phyloP scores from a whole-genome alignment of 331 rosid genomes.

The Acacia pycnantha region DNA sequence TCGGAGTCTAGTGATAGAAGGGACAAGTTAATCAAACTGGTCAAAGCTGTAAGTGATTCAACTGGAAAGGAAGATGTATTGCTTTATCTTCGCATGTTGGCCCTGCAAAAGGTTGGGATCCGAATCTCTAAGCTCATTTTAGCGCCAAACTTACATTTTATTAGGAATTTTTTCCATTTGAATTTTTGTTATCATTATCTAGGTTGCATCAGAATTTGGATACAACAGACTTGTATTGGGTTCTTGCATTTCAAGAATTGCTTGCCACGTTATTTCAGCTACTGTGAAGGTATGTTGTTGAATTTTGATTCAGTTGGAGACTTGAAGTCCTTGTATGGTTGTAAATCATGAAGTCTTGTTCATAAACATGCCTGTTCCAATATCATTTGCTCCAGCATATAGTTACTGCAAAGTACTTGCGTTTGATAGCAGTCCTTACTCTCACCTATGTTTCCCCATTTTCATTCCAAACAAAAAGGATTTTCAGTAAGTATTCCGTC shows the following conservation, averaged over 20 bases:
- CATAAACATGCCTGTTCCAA: neutral
- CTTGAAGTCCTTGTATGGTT: neutral
- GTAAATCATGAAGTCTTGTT: neutral
- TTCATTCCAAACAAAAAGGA: neutral
- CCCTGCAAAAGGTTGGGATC: neutral
- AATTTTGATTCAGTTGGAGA: neutral
- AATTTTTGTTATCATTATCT: conserved; percentile 13
- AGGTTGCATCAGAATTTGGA: conserved; percentile 85
- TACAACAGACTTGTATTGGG: conserved; percentile 83
- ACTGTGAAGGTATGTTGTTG: conserved; percentile 72
- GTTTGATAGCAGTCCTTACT: neutral
- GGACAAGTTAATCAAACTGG: neutral
- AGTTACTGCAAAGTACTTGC: neutral
- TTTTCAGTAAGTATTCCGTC: neutral
- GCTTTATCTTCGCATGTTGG: neutral
- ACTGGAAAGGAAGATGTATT: neutral
- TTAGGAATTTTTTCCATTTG: neutral
- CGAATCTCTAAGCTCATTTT: neutral
- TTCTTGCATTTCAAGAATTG: conserved; percentile 84
- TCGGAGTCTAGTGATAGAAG: neutral
- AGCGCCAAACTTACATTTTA: neutral
- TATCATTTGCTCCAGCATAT: neutral
- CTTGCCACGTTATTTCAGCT: conserved; percentile 78
- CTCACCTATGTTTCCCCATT: neutral
- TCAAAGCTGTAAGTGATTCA: neutral